Evolutionary conservation across 257 asterid genomes (phyloP).

Genomic region (Solanum habrochaites): DNA sequence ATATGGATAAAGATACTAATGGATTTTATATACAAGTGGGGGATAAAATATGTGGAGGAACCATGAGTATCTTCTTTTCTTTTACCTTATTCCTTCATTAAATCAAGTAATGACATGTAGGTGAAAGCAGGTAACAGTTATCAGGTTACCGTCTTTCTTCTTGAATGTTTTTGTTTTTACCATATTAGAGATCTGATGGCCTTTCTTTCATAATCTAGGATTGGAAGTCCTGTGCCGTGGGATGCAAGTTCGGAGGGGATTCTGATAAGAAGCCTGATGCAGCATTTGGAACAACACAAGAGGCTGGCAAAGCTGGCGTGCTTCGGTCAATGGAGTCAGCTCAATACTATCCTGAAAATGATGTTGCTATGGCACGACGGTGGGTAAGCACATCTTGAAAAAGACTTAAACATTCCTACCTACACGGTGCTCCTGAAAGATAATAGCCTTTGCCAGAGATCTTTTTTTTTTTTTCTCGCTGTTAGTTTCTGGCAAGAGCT

Average conservation of each 20-base stretch:
- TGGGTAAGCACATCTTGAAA: conserved; percentile 74
- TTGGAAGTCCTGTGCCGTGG: conserved; percentile 67
- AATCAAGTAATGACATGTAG: neutral
- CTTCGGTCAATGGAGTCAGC: conserved; percentile 94
- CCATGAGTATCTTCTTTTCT: neutral
- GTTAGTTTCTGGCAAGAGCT: neutral
- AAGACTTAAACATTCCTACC: neutral
- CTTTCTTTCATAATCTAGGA: conserved; percentile 30
- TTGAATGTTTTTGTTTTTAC: neutral
- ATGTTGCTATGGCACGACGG: conserved; percentile 76
- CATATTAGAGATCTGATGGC: neutral
- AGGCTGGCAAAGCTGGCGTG: conserved; percentile 37
- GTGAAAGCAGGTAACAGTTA: neutral
- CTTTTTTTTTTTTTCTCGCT: neutral
- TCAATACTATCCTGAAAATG: conserved; percentile 65
- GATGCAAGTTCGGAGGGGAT: conserved; percentile 58
- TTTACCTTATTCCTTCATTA: neutral
- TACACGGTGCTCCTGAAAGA: neutral
- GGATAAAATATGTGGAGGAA: neutral
- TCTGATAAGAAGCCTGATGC: conserved; percentile 55
- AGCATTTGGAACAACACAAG: conserved; percentile 51
- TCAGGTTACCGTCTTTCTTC: neutral
- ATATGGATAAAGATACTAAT: neutral
- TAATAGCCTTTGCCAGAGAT: neutral
- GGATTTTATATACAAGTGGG: neutral